Evolutionary conservation across 2,329 filamentous ascomycete genomes (phyloP).

Genomic region (Aspergillus nomiae): DNA sequence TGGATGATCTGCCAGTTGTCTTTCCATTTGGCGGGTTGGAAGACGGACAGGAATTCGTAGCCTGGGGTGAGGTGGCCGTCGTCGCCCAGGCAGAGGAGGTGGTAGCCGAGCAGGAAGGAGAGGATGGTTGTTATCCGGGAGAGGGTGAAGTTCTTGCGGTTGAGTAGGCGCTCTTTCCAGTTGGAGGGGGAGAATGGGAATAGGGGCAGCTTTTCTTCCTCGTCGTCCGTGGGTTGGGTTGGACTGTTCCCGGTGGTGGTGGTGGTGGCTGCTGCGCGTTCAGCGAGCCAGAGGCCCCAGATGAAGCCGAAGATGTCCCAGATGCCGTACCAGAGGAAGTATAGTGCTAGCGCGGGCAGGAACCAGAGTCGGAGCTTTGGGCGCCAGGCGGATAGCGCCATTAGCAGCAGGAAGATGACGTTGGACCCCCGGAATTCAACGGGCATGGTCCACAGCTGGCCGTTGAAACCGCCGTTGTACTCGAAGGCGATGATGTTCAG

Average conservation of each 20-base stretch:
- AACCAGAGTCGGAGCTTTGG: constrained; percentile 14
- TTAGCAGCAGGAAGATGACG: constrained; percentile 22
- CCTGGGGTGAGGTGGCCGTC: constrained; percentile 22
- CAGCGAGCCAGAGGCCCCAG: constrained; percentile 24
- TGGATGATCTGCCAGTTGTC: constrained; percentile 20
- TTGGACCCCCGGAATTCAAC: constrained; percentile 26
- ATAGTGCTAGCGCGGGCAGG: constrained; percentile 11
- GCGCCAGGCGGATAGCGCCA: constrained; percentile 20
- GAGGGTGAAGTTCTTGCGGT: neutral
- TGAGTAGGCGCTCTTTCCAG: neutral
- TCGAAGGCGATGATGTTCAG: constrained; percentile 24
- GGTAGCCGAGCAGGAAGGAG: constrained; percentile 19
- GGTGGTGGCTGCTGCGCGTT: constrained; percentile 4
- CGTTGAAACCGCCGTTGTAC: constrained; percentile 23
- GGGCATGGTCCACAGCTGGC: constrained; percentile 29
- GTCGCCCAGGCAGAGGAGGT: constrained; percentile 24
- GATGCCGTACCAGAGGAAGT: constrained; percentile 25
- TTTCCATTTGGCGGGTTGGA: constrained; percentile 23
- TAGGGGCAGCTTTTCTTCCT: neutral
- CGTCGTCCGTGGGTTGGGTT: neutral
- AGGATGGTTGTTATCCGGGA: neutral
- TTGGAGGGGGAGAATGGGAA: neutral
- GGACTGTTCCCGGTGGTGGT: neutral
- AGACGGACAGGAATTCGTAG: constrained; percentile 18
- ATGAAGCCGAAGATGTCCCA: constrained; percentile 27